Evolutionary conservation across 2,329 filamentous ascomycete species (phyloP), one percentile per base, ranked within the genome.

Genomic region (Epicoccum sorghinum): DNA sequence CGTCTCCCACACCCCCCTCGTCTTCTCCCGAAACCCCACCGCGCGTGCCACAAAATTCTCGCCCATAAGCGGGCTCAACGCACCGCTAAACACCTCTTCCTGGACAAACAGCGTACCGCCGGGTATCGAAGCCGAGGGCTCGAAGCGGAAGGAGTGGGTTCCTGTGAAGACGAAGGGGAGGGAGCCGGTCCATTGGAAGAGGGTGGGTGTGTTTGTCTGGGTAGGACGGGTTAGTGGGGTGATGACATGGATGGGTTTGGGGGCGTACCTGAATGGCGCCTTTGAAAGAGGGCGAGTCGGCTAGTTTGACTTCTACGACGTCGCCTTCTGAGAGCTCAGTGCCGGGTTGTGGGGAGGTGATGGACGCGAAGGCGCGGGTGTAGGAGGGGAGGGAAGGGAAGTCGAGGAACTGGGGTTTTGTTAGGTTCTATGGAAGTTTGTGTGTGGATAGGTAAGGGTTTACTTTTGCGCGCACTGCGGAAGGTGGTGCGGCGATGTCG

Each of bases 71-170:
- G 58, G 5, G 12, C 47, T 42, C 30, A 67, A n/a, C 13, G 40
- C 32, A 4, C 65, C 65, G 3, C 47, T 52, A 23, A 67, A 67
- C 2, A 12, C 38, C 25, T 67, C 65, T 29, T 62, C 49, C 41
- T 67, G 63, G 5, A 47, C 47, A n/a, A 66, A 65, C 4, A 47
- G 57, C 7, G 63, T 66, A 7, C 61, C 61, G 0, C 57, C 56
- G 0, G 58, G 58, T 0, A 48, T 51, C 0, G 6, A 35, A 1
- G 10, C 36, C n/a, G 57, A 61, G 1, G 54, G 52, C 14, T 55
- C 45, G n/a, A 65, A 67, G 3, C 4, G 9, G 43, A 67, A 66
- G 2, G 22, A 33, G 29, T 67, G 65, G 1, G 56, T 53, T 3
- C 65, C 65, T 4, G 54, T 58, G 36, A 67, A 66, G 10, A 64